Evolutionary conservation across 106 monocot genomes (phyloP), one percentile per base, ranked within the genome.

Genomic region (Xerophyta viscosa): DNA sequence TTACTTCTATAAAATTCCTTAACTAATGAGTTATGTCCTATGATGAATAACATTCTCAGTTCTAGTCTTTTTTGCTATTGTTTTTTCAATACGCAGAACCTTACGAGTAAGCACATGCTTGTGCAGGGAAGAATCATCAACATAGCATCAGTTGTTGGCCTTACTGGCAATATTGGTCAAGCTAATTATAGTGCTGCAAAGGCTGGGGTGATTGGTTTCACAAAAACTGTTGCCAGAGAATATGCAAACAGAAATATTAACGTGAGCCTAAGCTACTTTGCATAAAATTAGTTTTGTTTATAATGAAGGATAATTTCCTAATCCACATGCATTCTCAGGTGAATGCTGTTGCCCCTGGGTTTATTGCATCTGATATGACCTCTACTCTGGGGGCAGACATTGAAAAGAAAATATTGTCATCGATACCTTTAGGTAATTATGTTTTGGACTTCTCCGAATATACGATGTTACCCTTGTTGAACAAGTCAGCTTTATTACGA

Each of bases 111-210:
- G 33, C 33, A 39, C 15, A 15, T 39, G 39, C 39, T 19, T 62
- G 1, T 60, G 29, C 77, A 91, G 91, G 91, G 91, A 52, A 85
- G 77, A 51, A 91, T 91, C 46, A 69, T 91, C 57, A 84, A 91
- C 48, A 72, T 91, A 49, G 68, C 91, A 52, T 91, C 91, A 57
- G 81, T 91, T 69, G 81, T 85, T 41, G 91, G 91, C 44, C 77
- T 91, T 64, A 57, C 61, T 52, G 91, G 91, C 25, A 91, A 91
- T 28, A 41, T 57, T 41, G 91, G 91, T 29, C 91, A 91, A 58
- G 91, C 84, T n/a, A 91, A 91, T 41, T 91, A 91, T 55, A 81
- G 85, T 58, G 91, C 91, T 60, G 81, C 91, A 50, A 91, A 91
- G 60, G 91, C 91, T 8, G 91, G 91, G 31, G 81, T 91, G 53